phyloP scores from a whole-genome alignment of 805 yeast genomes.

The Jamesozyma gamospora region DNA sequence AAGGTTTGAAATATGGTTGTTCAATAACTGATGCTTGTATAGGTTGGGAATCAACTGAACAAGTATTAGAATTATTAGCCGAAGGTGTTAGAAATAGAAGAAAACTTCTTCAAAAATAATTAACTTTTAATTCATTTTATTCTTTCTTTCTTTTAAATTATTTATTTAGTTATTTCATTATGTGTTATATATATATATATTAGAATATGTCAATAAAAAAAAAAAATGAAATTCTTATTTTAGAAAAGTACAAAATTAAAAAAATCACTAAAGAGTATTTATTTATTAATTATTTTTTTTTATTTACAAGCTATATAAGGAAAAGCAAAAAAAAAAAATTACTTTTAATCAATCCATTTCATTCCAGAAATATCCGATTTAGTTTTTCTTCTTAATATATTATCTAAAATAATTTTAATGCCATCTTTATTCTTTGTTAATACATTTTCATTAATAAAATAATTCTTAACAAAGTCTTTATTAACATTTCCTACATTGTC shows the following conservation, averaged over 20 bases:
- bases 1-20: constrained; percentile 78
- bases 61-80: constrained; percentile 68
- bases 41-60: constrained; percentile 78
- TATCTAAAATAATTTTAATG: constrained; percentile 13
- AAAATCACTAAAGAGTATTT: too few relatives aligned
- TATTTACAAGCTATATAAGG: not conserved
- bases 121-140: too few relatives aligned
- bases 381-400: constrained; percentile 8
- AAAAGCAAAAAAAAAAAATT: not conserved
- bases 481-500: constrained; percentile 32
- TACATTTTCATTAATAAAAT: constrained; percentile 35
- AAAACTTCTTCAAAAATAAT: constrained; percentile 57
- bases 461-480: constrained; percentile 52
- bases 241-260: too few relatives aligned
- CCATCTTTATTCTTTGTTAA: constrained; percentile 22
- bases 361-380: not conserved
- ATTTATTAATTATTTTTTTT: not conserved
- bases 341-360: constrained; percentile 3
- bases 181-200: too few relatives aligned
- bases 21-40: constrained; percentile 97
- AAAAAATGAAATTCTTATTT: too few relatives aligned
- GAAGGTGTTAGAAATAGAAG: constrained; percentile 80
- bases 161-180: not conserved
- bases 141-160: too few relatives aligned
- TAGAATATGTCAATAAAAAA: too few relatives aligned